Evolutionary conservation across 768 basidiomycete genomes (phyloP).

Genomic region (Suillus lakei): DNA sequence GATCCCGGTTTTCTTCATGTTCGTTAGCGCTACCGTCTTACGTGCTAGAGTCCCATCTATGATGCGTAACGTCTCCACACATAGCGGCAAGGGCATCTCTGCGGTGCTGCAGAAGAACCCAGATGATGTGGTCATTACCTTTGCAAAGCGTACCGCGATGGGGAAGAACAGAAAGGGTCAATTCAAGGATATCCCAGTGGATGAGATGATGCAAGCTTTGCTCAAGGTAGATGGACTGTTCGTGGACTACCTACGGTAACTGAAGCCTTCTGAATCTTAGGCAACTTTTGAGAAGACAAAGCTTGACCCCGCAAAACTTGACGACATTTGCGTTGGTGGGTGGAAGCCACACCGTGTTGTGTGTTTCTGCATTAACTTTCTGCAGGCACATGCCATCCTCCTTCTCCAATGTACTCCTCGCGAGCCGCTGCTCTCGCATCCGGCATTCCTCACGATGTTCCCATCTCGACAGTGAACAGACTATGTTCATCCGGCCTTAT

Average conservation of each 20-base stretch:
- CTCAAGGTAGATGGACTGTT: slow-evolving; percentile 61
- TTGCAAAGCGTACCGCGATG: slow-evolving; percentile 88
- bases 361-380: slow-evolving; percentile 2
- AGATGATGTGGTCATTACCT: slow-evolving; percentile 89
- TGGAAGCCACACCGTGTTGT: background rate
- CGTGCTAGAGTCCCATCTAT: slow-evolving; percentile 16
- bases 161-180: slow-evolving; percentile 91
- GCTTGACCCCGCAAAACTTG: slow-evolving; percentile 72
- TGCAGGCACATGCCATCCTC: slow-evolving; percentile 81
- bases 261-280: slow-evolving; percentile 37
- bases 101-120: slow-evolving; percentile 70
- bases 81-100: slow-evolving; percentile 44
- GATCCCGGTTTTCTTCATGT: slow-evolving; percentile 22
- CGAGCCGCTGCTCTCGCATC: slow-evolving; percentile 87
- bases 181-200: slow-evolving; percentile 85
- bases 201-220: slow-evolving; percentile 82
- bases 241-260: background rate
- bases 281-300: slow-evolving; percentile 68
- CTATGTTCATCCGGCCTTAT: slow-evolving; percentile 94
- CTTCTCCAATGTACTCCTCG: slow-evolving; percentile 81
- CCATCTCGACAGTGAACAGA: slow-evolving; percentile 91
- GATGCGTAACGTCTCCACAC: slow-evolving; percentile 41
- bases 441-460: slow-evolving; percentile 84
- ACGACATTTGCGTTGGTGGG: slow-evolving; percentile 85
- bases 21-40: slow-evolving; percentile 10